These are phyloP conservation scores for Crepidotus sp. DNA, from an alignment of 1,284 basidiomycete genomes.

Conservation along the genomic window DNA sequence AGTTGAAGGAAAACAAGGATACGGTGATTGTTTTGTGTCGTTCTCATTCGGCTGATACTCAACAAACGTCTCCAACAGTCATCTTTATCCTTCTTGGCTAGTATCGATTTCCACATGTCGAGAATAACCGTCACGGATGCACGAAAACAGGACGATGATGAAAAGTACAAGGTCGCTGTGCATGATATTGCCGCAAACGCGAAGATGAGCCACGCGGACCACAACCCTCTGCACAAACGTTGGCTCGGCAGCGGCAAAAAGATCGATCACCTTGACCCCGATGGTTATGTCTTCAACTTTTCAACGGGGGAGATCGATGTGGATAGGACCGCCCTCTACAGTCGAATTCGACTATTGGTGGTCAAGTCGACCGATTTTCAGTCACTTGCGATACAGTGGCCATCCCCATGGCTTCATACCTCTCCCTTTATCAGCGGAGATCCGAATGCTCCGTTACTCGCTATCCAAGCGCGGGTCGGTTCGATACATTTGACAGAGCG, in stretches of 20 bases:
- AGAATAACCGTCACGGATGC: conserved; percentile 24
- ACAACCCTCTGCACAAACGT: conserved; percentile 38
- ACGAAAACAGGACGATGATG: conserved; percentile 9
- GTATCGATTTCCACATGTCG: conserved; percentile 27
- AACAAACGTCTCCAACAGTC: conserved; percentile 27
- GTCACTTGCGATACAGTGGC: conserved; percentile 50
- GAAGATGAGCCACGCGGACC: conserved; percentile 39
- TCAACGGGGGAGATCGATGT: conserved; percentile 29
- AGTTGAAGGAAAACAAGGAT: conserved; percentile 29
- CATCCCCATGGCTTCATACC: conserved; percentile 40
- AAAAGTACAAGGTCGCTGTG: conserved; percentile 35
- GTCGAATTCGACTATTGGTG: conserved; percentile 36
- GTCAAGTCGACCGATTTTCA: conserved; percentile 36
- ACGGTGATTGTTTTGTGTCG: conserved; percentile 24
- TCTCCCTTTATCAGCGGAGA: conserved; percentile 48
- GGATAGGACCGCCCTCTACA: conserved; percentile 28
- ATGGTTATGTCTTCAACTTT: conserved; percentile 40
- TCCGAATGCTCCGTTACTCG: conserved; percentile 49
- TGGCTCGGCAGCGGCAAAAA: conserved; percentile 40
- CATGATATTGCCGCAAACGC: conserved; percentile 31
- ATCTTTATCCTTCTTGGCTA: conserved; percentile 29
- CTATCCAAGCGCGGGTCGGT: conserved; percentile 39
- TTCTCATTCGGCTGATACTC: conserved; percentile 4
- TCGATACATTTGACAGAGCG: conserved; percentile 43
- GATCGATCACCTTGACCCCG: conserved; percentile 32